A percentile compares a stretch with the other conserved stretches of the same genome.
Conservation (phyloP, 331 rosid genomes). For the Prunus yedoensis region DNA sequence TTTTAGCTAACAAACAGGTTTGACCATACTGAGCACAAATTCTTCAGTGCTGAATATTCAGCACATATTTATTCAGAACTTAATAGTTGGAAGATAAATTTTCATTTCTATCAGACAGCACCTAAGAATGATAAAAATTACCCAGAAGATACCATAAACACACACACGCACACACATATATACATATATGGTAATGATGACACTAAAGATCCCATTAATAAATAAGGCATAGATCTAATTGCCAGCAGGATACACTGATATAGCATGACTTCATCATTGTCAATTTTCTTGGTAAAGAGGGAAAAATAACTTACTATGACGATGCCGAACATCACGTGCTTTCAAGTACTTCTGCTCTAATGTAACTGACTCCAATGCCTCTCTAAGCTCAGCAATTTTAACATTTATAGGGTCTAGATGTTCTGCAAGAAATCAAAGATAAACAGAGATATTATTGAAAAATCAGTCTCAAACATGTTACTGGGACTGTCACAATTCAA, state of each 20-base stretch:
- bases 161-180: background rate
- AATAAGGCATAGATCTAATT: background rate
- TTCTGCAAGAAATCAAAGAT: slow-evolving; percentile 54
- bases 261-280: background rate
- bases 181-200: background rate
- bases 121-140: background rate
- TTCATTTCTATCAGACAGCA: background rate
- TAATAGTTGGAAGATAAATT: background rate
- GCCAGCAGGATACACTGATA: slow-evolving; percentile 3
- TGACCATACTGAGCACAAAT: background rate
- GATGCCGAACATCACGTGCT: slow-evolving; percentile 95
- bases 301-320: slow-evolving; percentile 74
- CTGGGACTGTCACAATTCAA: background rate
- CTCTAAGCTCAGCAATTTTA: slow-evolving; percentile 96
- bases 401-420: slow-evolving; percentile 97
- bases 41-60: background rate
- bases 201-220: background rate
- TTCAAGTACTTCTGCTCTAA: slow-evolving; percentile 89
- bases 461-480: slow-evolving; percentile 7
- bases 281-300: background rate
- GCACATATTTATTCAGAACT: background rate
- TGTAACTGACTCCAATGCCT: slow-evolving; percentile 90
- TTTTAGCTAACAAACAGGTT: background rate
- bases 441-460: background rate
- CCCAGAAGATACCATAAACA: background rate